Evolutionary conservation across 768 basidiomycete species (phyloP).

Genomic region (Termitomyces sp.): DNA sequence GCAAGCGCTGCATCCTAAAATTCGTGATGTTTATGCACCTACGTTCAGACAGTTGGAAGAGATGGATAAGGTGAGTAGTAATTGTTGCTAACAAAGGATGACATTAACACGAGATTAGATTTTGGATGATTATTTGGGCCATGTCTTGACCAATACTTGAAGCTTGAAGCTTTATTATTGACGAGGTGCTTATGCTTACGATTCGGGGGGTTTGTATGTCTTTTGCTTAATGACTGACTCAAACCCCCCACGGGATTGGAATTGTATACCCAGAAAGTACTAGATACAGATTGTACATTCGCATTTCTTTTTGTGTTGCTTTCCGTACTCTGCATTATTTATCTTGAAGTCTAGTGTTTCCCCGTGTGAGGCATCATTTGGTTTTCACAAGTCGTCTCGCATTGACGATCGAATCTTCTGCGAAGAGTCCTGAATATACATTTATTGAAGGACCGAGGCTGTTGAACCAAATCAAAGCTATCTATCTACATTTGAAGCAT

Average conservation of each 20-base stretch:
- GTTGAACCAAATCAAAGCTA: background rate
- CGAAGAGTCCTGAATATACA: too few species aligned
- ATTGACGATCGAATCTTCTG: too few species aligned
- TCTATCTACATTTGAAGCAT: background rate
- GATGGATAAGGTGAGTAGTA: constrained; percentile 54
- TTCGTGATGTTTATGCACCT: constrained; percentile 64
- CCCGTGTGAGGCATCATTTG: too few species aligned
- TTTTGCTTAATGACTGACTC: background rate
- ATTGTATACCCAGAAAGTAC: constrained; percentile 3
- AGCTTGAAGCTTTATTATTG: too few species aligned
- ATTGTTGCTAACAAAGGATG: too few species aligned
- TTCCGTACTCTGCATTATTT: background rate
- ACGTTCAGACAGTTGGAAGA: constrained; percentile 73
- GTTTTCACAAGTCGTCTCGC: too few species aligned
- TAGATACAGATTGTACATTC: background rate
- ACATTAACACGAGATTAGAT: background rate
- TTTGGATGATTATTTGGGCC: constrained; percentile 14
- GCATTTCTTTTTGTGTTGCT: background rate
- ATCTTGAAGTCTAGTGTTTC: background rate
- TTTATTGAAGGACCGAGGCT: too few species aligned
- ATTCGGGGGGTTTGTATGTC: background rate
- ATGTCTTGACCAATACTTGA: constrained; percentile 7
- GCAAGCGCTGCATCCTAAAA: constrained; percentile 60
- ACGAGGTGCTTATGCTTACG: background rate
- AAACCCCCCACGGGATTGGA: background rate